These are phyloP conservation scores for Botrytis aclada DNA, from an alignment of 2,329 filamentous ascomycete genomes.

Conservation along the genomic window DNA sequence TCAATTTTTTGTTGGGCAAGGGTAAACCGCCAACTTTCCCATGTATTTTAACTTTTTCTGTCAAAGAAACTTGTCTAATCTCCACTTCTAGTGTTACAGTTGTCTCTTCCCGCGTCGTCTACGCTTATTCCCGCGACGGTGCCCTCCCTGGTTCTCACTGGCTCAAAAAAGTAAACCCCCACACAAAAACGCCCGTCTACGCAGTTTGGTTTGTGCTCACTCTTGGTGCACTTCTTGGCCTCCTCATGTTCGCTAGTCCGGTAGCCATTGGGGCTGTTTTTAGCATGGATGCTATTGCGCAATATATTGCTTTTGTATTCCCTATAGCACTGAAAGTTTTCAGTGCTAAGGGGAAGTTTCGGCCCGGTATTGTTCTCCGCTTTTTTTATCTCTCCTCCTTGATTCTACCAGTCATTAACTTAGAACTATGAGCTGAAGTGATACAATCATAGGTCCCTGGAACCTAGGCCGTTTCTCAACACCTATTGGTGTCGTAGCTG, in stretches of 20 bases:
- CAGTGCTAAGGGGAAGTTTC: conserved; percentile 61
- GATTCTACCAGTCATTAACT: not conserved
- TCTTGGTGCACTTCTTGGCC: conserved; percentile 57
- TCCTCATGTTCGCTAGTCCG: conserved; percentile 63
- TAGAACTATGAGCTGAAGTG: not conserved
- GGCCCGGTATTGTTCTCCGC: conserved; percentile 46
- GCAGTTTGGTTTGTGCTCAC: conserved; percentile 64
- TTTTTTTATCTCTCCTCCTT: not conserved
- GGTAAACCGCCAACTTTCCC: conserved; percentile 39
- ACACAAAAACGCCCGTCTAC: conserved; percentile 65
- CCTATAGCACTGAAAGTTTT: conserved; percentile 58
- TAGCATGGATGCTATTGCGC: conserved; percentile 65
- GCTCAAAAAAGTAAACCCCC: conserved; percentile 58
- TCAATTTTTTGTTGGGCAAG: conserved; percentile 70
- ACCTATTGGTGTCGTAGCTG: conserved; percentile 55
- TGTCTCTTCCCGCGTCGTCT: conserved; percentile 61
- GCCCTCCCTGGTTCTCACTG: conserved; percentile 60
- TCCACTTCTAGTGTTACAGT: conserved; percentile 51
- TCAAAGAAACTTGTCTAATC: accelerated
- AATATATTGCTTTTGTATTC: conserved; percentile 60
- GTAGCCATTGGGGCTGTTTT: conserved; percentile 66
- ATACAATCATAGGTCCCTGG: conserved; percentile 60
- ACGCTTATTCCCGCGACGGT: conserved; percentile 69
- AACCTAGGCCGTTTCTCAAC: conserved; percentile 59
- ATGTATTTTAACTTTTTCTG: accelerated